Base-by-base conservation (phyloP, 768 basidiomycete species). In the Chiua virens region DNA sequence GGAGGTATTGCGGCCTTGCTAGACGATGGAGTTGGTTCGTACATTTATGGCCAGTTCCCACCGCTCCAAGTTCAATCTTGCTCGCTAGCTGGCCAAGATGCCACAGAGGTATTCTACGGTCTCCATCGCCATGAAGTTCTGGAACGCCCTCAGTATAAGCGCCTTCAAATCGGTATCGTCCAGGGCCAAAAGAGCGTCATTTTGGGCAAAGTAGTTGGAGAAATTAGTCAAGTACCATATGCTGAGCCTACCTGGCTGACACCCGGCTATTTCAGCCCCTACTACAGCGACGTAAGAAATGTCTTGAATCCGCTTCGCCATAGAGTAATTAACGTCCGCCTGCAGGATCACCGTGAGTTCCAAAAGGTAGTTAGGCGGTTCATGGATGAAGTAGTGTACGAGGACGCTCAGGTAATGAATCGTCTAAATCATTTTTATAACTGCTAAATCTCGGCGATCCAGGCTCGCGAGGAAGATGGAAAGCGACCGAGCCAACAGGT, bases 41-140 rank as follows among this genome's bases (percentile, higher is more conserved):
- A 10, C 35, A 25, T 14, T 22, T n/a, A 15, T 11, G 38, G 35
- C 15, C 39, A 35, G 18, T 38, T 14, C 17, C 7, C 15, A 23
- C 27, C 44, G 20, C 25, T 23, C 22, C 39, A 34, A 25, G 36
- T 22, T 49, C 23, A 50, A 32, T 23, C 8, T 28, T 50, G 20
- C 44, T 34, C 45, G 52, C 38, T 42, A 86, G 91, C 89, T 45
- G 93, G 92, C 9, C 79, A 89, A 66, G 93, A 97, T 60, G 87
- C 86, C 1, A 96, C 93, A 0, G 87, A 92, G 32, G 79, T 80
- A 5, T 97, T 98, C 75, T 97, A 86, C 61, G 82, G 88, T 47
- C 83, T 98, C 36, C 95, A 98, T 65, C 81, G 91, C 21, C 80
- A 86, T 37, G 93, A 96, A 61, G 83, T 97, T 15, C 78, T 98